Conservation (phyloP, 2,329 filamentous ascomycete species). For the Paracoccidioides brasiliensis region DNA sequence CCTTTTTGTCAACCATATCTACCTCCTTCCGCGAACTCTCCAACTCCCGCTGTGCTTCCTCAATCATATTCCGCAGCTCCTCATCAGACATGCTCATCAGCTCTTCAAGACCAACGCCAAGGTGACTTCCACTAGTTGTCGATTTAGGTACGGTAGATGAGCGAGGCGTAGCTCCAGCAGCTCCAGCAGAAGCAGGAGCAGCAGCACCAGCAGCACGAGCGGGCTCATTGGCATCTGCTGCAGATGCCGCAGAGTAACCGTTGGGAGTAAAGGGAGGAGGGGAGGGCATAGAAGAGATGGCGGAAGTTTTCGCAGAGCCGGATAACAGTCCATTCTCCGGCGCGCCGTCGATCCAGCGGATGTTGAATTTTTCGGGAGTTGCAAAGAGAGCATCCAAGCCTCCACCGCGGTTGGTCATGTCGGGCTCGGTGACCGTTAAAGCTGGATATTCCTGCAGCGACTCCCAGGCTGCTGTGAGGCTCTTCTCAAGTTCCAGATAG, state of each 20-base stretch:
- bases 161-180: neutral
- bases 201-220: conserved; percentile 10
- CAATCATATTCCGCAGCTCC: conserved; percentile 27
- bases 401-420: conserved; percentile 32
- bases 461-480: conserved; percentile 19
- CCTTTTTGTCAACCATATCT: conserved; percentile 34
- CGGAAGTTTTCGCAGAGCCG: conserved; percentile 14
- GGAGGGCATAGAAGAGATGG: conserved; percentile 12
- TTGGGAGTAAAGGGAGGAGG: conserved; percentile 13
- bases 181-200: neutral
- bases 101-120: conserved; percentile 26
- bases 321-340: conserved; percentile 17
- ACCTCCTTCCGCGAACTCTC: conserved; percentile 59
- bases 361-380: conserved; percentile 33
- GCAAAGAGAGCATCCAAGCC: conserved; percentile 34
- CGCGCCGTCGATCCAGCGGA: conserved; percentile 30
- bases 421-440: conserved; percentile 25
- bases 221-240: conserved; percentile 25
- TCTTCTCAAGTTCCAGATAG: conserved; percentile 33
- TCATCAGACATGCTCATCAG: conserved; percentile 31
- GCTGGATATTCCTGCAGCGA: conserved; percentile 28
- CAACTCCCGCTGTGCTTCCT: conserved; percentile 47
- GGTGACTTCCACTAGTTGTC: conserved; percentile 26
- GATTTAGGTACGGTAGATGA: conserved; percentile 12
- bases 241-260: conserved; percentile 23